Percentiles rank a stretch among this genome's conserved stretches.
Conservation (phyloP, 1,284 basidiomycete genomes). For the Sporisorium sorghi region DNA sequence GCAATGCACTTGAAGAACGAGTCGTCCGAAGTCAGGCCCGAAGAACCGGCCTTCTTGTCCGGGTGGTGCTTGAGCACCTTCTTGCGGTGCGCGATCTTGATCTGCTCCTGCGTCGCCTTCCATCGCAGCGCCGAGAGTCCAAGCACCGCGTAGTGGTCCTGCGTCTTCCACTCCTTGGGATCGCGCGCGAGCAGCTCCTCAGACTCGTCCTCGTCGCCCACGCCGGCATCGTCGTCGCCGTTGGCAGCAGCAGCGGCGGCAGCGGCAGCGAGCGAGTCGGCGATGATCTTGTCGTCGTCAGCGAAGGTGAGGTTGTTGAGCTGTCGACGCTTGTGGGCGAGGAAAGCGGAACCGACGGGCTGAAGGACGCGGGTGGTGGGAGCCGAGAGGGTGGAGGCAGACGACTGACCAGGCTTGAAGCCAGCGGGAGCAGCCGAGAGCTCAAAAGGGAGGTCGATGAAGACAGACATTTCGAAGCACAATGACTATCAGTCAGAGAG, state of each 20-base stretch:
- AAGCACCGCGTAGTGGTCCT: conserved; percentile 97
- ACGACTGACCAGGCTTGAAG: conserved; percentile 61
- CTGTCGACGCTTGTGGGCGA: conserved; percentile 62
- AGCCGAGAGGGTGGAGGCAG: conserved; percentile 54
- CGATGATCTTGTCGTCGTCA: conserved; percentile 62
- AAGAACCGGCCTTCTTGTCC: conserved; percentile 89
- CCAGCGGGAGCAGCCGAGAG: conserved; percentile 61
- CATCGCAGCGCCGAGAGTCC: conserved; percentile 91
- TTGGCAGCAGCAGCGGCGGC: conserved; percentile 76
- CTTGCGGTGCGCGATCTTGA: conserved; percentile 97
- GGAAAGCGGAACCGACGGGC: conserved; percentile 64
- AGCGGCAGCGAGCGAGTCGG: conserved; percentile 47
- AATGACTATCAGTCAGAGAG: conserved; percentile 13
- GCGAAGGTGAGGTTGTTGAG: conserved; percentile 63
- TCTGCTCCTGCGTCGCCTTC: conserved; percentile 88
- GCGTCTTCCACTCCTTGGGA: conserved; percentile 99
- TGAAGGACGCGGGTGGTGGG: conserved; percentile 52
- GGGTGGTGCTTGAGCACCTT: conserved; percentile 99
- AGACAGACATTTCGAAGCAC: conserved; percentile 58
- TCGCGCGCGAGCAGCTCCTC: conserved; percentile 80
- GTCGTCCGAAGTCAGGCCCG: conserved; percentile 87
- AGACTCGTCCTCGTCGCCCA: conserved; percentile 90
- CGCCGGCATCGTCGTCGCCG: conserved; percentile 82
- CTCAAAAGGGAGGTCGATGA: conserved; percentile 61
- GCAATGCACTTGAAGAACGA: conserved; percentile 99